Conservation (phyloP, 768 basidiomycete genomes). For the Mycena haematopus region DNA sequence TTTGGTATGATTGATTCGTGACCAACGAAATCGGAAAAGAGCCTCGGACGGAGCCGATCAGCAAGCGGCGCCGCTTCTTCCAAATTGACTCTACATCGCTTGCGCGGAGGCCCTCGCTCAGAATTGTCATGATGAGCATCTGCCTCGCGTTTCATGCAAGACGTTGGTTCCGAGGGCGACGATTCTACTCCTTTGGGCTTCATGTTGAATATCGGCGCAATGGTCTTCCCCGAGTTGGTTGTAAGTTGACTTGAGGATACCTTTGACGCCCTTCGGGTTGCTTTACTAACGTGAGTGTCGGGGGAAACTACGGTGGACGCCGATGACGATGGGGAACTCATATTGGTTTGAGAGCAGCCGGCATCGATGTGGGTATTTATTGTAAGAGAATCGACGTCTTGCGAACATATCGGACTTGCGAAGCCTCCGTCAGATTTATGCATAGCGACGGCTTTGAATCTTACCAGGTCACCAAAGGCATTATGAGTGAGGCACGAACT, state of each 20-base stretch:
- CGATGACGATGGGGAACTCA: constrained; percentile 23
- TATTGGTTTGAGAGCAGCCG: constrained; percentile 39
- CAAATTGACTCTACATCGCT: constrained; percentile 34
- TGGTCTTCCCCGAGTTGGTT: not conserved
- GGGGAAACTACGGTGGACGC: constrained; percentile 28
- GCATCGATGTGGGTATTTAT: constrained; percentile 64
- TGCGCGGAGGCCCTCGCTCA: constrained; percentile 28
- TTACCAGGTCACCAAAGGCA: constrained; percentile 18
- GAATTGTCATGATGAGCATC: constrained; percentile 3
- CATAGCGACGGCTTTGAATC: not conserved
- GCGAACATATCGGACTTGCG: constrained; percentile 56
- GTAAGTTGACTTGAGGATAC: constrained; percentile 12
- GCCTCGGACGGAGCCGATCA: constrained; percentile 71
- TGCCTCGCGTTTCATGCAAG: constrained; percentile 18
- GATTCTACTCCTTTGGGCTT: constrained; percentile 16
- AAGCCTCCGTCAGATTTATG: not conserved
- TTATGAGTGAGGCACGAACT: no score
- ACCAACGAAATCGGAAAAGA: constrained; percentile 72
- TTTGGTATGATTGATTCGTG: constrained; percentile 43
- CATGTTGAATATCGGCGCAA: constrained; percentile 37
- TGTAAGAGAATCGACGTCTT: constrained; percentile 42
- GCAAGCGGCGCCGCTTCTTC: constrained; percentile 63
- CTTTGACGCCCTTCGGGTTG: constrained; percentile 3
- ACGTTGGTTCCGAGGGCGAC: not conserved
- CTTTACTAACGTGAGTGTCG: not conserved